Conservation (phyloP, 2,329 filamentous ascomycete species). For the Tolypocladium album region DNA sequence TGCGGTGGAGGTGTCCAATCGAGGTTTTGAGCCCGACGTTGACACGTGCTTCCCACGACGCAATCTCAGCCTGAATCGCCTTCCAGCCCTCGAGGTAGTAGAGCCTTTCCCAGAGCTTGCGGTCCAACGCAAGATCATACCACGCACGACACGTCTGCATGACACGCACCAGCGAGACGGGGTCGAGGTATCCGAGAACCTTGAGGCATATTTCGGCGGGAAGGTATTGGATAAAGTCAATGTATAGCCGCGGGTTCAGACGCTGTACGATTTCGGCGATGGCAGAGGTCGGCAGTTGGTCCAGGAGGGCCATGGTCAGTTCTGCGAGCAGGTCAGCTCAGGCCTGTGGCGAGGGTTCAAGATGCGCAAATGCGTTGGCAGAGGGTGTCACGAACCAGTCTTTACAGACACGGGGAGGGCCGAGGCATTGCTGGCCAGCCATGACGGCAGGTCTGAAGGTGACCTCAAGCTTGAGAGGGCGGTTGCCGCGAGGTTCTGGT, state of each 20-base stretch:
- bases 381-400: slow-evolving; percentile 28
- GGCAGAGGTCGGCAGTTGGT: slow-evolving; percentile 67
- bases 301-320: slow-evolving; percentile 67
- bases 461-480: slow-evolving; percentile 24
- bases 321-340: slow-evolving; percentile 36
- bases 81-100: slow-evolving; percentile 85
- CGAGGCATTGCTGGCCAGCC: slow-evolving; percentile 39
- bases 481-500: slow-evolving; percentile 18
- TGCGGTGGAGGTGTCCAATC: slow-evolving; percentile 29
- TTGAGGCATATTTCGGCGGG: slow-evolving; percentile 87
- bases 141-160: slow-evolving; percentile 72
- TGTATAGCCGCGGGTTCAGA: slow-evolving; percentile 74
- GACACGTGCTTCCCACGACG: slow-evolving; percentile 51
- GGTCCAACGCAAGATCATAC: slow-evolving; percentile 72
- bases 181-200: slow-evolving; percentile 77
- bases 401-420: slow-evolving; percentile 37
- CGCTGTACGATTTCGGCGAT: slow-evolving; percentile 73
- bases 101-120: slow-evolving; percentile 73
- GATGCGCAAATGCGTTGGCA: not conserved
- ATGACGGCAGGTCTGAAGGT: slow-evolving; percentile 34
- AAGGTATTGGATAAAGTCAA: slow-evolving; percentile 79
- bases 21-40: slow-evolving; percentile 31
- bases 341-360: not conserved
- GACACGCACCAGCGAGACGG: slow-evolving; percentile 67
- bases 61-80: slow-evolving; percentile 54